A percentile compares a stretch with the other conserved stretches of the same genome.
These are phyloP conservation scores for Tilletiopsis washingtonensis DNA, from an alignment of 1,284 basidiomycete species.

Conservation along the genomic window DNA sequence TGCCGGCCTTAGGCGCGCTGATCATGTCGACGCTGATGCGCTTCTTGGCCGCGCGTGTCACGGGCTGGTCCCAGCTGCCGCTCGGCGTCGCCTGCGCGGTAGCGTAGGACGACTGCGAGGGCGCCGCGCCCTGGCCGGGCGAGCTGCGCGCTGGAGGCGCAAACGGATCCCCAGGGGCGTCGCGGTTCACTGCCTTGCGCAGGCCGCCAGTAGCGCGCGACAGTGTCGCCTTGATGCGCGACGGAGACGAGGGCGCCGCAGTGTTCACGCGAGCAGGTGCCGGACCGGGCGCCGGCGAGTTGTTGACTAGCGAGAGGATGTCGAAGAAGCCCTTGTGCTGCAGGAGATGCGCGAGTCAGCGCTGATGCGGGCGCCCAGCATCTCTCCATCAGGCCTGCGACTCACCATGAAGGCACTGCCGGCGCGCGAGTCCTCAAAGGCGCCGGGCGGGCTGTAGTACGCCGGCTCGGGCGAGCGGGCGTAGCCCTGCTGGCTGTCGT, in stretches of 20 bases:
- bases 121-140: no score
- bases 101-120: no score
- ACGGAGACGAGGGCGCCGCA: neutral
- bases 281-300: slow-evolving; percentile 8
- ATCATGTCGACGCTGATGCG: slow-evolving; percentile 41
- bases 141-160: no score
- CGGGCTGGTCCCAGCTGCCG: no score
- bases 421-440: slow-evolving; percentile 8
- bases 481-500: no score
- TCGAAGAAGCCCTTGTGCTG: slow-evolving; percentile 42
- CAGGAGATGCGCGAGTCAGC: neutral
- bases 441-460: no score
- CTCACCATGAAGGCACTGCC: slow-evolving; percentile 37
- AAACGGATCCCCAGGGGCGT: neutral
- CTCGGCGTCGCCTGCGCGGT: no score
- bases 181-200: slow-evolving; percentile 9
- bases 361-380: neutral
- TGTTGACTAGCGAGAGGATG: slow-evolving; percentile 38
- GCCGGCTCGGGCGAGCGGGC: no score
- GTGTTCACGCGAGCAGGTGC: neutral
- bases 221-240: slow-evolving; percentile 15
- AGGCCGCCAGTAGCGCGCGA: slow-evolving; percentile 29
- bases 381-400: neutral
- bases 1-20: slow-evolving; percentile 24
- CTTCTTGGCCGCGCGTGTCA: slow-evolving; percentile 37